Evolutionary conservation across 768 basidiomycete species (phyloP).

Genomic region (Pulveroboletus sp.): DNA sequence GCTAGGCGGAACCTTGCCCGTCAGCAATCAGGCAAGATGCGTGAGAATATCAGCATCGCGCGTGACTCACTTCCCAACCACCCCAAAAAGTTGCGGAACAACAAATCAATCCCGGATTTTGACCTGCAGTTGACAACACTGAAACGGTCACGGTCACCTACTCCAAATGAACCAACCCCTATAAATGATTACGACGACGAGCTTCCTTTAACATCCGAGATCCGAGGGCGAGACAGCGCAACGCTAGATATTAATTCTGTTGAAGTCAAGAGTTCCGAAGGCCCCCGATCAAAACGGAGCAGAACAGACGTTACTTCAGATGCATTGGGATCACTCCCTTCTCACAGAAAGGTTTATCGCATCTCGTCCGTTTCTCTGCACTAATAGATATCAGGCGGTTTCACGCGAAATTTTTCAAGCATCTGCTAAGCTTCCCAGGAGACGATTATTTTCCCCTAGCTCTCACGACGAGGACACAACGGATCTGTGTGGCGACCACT

Average conservation of each 20-base stretch:
- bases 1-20: slow-evolving; percentile 26
- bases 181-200: slow-evolving; percentile 34
- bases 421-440: background rate
- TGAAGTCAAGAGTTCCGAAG: slow-evolving; percentile 32
- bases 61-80: slow-evolving; percentile 31
- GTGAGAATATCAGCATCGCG: slow-evolving; percentile 40
- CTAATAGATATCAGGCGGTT: slow-evolving; percentile 10
- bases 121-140: slow-evolving; percentile 43
- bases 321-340: background rate
- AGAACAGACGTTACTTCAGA: background rate
- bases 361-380: background rate
- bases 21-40: slow-evolving; percentile 39
- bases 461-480: slow-evolving; percentile 11
- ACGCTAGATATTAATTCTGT: slow-evolving; percentile 30
- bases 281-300: slow-evolving; percentile 17
- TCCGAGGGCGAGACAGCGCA: slow-evolving; percentile 30
- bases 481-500: background rate
- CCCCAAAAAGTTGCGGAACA: slow-evolving; percentile 1
- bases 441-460: slow-evolving; percentile 18
- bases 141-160: slow-evolving; percentile 21
- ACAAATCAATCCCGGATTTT: slow-evolving; percentile 39
- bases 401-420: background rate
- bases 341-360: slow-evolving; percentile 14
- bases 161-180: slow-evolving; percentile 6
- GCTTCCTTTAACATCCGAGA: slow-evolving; percentile 29